Percentiles rank a stretch among this genome's conserved stretches.
Conservation (phyloP, 179 eudicot genomes). For the Drosera spatulata region DNA sequence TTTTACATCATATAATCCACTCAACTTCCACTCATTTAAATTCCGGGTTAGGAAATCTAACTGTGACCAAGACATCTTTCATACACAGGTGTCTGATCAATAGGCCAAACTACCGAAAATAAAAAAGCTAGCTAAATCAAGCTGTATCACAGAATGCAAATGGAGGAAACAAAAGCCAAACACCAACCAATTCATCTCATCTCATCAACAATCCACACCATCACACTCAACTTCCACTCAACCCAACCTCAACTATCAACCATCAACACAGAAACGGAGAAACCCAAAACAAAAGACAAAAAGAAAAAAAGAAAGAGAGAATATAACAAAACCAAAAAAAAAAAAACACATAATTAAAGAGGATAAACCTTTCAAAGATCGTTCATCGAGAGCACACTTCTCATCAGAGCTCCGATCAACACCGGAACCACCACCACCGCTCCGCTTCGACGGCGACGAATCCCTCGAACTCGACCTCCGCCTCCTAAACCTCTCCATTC, state of each 20-base stretch:
- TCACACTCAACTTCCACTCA: conserved; percentile 4
- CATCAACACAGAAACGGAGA: too few relatives aligned
- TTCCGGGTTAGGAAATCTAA: not conserved
- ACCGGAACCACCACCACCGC: too few relatives aligned
- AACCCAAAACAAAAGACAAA: too few relatives aligned
- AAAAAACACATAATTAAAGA: conserved; percentile 10
- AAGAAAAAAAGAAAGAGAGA: too few relatives aligned
- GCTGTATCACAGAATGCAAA: conserved; percentile 15
- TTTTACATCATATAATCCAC: too few relatives aligned
- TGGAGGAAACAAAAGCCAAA: conserved; percentile 4
- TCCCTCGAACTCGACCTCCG: conserved; percentile 16
- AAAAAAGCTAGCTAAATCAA: conserved; percentile 30
- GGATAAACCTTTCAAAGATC: conserved; percentile 6
- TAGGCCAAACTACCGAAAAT: not conserved
- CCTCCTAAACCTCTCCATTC: conserved; percentile 29
- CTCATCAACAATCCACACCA: conserved; percentile 14
- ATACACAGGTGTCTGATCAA: conserved; percentile 11
- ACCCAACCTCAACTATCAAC: not conserved
- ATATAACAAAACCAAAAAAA: not conserved
- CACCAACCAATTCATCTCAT: conserved; percentile 11
- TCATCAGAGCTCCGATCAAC: conserved; percentile 15
- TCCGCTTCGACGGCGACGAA: conserved; percentile 14
- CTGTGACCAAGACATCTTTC: not conserved
- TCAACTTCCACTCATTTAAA: too few relatives aligned
- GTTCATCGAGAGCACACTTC: conserved; percentile 7